phyloP scores from a whole-genome alignment of 495 filamentous ascomycete species.

The Daldinia decipiens region DNA sequence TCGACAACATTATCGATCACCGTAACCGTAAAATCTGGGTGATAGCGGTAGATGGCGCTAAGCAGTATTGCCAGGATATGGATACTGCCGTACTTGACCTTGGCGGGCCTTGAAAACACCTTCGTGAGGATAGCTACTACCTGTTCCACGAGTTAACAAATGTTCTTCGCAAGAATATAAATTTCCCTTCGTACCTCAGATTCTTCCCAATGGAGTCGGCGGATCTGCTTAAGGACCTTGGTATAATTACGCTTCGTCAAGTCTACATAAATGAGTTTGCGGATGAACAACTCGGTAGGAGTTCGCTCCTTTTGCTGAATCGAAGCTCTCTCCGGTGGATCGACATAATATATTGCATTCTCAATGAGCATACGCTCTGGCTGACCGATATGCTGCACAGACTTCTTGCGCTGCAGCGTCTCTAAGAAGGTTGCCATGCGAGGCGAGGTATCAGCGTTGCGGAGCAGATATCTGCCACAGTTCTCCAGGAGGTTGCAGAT shows the following conservation, averaged over 20 bases:
- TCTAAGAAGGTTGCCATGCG: conserved; percentile 94
- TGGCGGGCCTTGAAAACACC: conserved; percentile 93
- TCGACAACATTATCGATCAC: conserved; percentile 93
- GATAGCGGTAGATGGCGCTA: conserved; percentile 86
- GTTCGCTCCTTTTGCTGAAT: conserved; percentile 97
- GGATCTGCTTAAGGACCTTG: conserved; percentile 89
- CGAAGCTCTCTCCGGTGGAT: conserved; percentile 90
- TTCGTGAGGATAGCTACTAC: conserved; percentile 86
- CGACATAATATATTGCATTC: conserved; percentile 98
- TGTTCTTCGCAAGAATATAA: not conserved
- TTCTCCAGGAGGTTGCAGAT: conserved; percentile 98
- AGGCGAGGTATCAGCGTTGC: conserved; percentile 92
- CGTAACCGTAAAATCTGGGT: conserved; percentile 86
- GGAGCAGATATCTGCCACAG: conserved; percentile 92
- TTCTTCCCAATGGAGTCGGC: conserved; percentile 98
- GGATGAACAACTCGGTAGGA: conserved; percentile 90
- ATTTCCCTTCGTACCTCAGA: conserved; percentile 66
- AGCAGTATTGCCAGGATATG: conserved; percentile 94
- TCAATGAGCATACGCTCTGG: conserved; percentile 98
- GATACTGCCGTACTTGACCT: conserved; percentile 97
- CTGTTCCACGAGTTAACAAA: conserved; percentile 48
- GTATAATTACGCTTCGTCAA: conserved; percentile 94
- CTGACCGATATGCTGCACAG: conserved; percentile 91
- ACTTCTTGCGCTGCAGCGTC: conserved; percentile 94
- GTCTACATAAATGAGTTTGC: conserved; percentile 89